Percentiles rank a stretch among this genome's conserved stretches.
phyloP scores from a whole-genome alignment of 768 basidiomycete genomes.

The Polyporus arcularius region DNA sequence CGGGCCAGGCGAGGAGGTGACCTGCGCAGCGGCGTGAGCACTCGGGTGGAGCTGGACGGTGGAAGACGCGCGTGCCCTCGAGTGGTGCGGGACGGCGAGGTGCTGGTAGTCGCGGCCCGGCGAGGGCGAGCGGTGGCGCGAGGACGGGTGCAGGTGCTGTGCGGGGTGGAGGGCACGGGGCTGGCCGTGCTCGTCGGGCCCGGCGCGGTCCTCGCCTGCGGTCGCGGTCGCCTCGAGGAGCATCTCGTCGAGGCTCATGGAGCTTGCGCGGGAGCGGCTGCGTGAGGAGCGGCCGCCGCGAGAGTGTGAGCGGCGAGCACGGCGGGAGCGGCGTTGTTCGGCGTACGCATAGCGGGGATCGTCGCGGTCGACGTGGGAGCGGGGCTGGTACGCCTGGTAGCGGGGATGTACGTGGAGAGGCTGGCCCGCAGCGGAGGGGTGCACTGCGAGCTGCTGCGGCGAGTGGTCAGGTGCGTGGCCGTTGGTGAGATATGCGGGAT shows the following conservation, averaged over 20 bases:
- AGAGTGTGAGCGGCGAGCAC: conserved; percentile 30
- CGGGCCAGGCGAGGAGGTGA: conserved; percentile 27
- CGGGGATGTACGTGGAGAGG: conserved; percentile 30
- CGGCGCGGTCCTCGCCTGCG: conserved; percentile 34
- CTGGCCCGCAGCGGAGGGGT: conserved; percentile 17
- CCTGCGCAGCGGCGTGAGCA: conserved; percentile 12
- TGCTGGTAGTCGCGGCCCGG: conserved; percentile 17
- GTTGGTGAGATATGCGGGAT: conserved; percentile 22
- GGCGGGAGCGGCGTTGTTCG: conserved; percentile 23
- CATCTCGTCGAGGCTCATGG: conserved; percentile 47
- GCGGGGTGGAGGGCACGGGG: conserved; percentile 33
- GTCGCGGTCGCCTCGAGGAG: conserved; percentile 44
- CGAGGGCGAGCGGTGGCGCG: conserved; percentile 26
- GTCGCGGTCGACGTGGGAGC: conserved; percentile 18
- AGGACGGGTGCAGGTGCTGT: conserved; percentile 18
- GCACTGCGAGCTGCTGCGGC: conserved; percentile 15
- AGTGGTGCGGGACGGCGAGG: conserved; percentile 21
- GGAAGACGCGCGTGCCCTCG: conserved; percentile 22
- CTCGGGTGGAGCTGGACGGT: conserved; percentile 19
- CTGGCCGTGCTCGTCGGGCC: conserved; percentile 25
- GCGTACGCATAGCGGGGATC: conserved; percentile 26
- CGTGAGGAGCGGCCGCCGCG: conserved; percentile 31
- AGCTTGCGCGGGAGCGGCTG: conserved; percentile 40
- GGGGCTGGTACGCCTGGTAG: conserved; percentile 13
- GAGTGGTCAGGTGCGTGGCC: conserved; percentile 21